These are phyloP conservation scores for Combretum micranthum DNA, from an alignment of 345 rosid genomes.

Conservation along the genomic window DNA sequence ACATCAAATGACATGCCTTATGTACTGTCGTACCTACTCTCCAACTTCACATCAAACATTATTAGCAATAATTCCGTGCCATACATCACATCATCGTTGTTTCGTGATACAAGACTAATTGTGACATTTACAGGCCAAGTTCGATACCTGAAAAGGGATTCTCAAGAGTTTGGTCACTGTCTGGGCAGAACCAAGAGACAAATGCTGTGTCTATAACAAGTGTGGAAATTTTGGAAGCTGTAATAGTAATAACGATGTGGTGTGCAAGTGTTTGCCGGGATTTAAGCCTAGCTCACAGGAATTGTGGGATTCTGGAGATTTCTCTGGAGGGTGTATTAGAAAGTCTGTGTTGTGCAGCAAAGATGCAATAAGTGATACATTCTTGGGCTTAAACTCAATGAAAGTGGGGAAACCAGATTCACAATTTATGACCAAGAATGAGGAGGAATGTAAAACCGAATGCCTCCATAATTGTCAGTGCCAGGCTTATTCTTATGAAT, in stretches of 20 bases:
- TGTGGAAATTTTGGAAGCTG: slow-evolving; percentile 44
- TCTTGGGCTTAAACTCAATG: slow-evolving; percentile 42
- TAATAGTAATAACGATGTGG: slow-evolving; percentile 7
- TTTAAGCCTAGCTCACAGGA: slow-evolving; percentile 18
- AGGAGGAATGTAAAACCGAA: slow-evolving; percentile 34
- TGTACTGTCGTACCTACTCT: slow-evolving; percentile 5
- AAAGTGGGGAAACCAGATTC: slow-evolving; percentile 50
- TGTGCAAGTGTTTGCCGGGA: slow-evolving; percentile 44
- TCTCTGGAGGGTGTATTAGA: slow-evolving; percentile 24
- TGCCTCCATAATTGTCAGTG: slow-evolving; percentile 52
- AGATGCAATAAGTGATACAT: slow-evolving; percentile 22
- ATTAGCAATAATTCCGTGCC: slow-evolving; percentile 31
- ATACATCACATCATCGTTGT: slow-evolving; percentile 31
- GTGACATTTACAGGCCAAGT: slow-evolving; percentile 30
- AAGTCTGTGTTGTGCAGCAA: slow-evolving; percentile 23
- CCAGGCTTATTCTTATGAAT: slow-evolving; percentile 52
- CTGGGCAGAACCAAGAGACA: slow-evolving; percentile 29
- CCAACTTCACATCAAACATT: slow-evolving; percentile 13
- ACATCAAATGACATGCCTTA: slow-evolving; percentile 18
- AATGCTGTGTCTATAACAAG: slow-evolving; percentile 19
- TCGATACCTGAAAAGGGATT: slow-evolving; percentile 11
- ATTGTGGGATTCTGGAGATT: slow-evolving; percentile 18
- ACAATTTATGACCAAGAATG: slow-evolving; percentile 21
- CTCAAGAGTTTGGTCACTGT: slow-evolving; percentile 15
- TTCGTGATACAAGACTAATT: slow-evolving; percentile 17